Evolutionary conservation across 208 protist genomes (phyloP).

Genomic region (Acanthamoeba royreba): DNA sequence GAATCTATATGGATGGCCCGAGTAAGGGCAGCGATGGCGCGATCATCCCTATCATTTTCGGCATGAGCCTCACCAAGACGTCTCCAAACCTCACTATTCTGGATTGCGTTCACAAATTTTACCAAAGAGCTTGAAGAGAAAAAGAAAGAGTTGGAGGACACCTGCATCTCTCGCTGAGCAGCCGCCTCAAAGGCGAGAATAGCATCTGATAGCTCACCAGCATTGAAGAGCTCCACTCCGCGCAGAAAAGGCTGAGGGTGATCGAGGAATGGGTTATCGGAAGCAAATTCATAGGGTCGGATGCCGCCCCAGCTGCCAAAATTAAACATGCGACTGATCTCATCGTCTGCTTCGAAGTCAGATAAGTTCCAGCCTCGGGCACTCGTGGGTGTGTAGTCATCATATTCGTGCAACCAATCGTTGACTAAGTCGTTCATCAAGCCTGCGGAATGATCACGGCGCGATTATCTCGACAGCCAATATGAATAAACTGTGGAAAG

Average conservation of each 20-base stretch:
- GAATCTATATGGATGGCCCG: slow-evolving; percentile 50
- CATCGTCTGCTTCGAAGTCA: background rate
- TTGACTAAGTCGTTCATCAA: background rate
- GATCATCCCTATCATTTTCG: slow-evolving; percentile 71
- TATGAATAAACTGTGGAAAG: background rate
- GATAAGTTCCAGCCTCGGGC: background rate
- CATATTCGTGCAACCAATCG: background rate
- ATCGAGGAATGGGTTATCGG: background rate
- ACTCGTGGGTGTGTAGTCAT: background rate
- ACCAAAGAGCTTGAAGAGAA: background rate
- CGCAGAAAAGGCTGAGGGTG: slow-evolving; percentile 43
- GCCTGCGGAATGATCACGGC: background rate
- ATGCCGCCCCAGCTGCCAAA: background rate
- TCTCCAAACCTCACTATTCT: slow-evolving; percentile 60
- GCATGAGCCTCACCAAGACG: slow-evolving; percentile 69
- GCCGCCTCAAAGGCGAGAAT: slow-evolving; percentile 71
- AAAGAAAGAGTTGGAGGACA: background rate
- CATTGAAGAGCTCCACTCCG: slow-evolving; percentile 61
- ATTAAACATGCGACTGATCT: background rate
- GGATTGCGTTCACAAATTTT: background rate
- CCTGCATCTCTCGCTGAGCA: background rate
- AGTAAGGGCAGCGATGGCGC: slow-evolving; percentile 62
- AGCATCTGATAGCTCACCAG: slow-evolving; percentile 50
- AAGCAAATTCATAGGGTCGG: background rate
- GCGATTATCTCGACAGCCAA: background rate